Evolutionary conservation across 441 rosid species (phyloP), one percentile per base, ranked within the genome.

Genomic region (Dalechampia spathulata): DNA sequence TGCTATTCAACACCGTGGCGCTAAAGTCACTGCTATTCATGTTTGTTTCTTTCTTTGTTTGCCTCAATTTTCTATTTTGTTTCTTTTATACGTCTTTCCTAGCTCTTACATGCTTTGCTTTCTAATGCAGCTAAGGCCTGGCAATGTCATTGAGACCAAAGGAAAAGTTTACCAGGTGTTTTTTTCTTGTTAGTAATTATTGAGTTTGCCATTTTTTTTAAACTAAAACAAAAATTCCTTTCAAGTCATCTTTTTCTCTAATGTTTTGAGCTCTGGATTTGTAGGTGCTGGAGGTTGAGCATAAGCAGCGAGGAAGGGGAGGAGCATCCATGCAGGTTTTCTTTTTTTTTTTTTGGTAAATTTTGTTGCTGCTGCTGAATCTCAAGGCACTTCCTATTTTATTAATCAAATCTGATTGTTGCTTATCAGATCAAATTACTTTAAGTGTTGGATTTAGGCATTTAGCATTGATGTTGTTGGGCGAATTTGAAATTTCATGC

Each of bases 261-360:
- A 3, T 30, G 8, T 3, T n/a, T 28, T 42, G 27, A 27, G 21
- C 7, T 60, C n/a, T 40, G 55, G 47, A 39, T 59, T 34, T 64
- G 58, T 55, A 88, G 98, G 96, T 88, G 32, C 53, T 91, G 28
- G 86, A 80, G 38, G 76, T 83, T 11, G 92, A 81, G 72, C 98
- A 89, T 69, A 86, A 75, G 65, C 90, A 84, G 55, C 94, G 80
- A 58, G 98, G 98, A 57, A 80, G 98, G 79, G 97, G 98, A 74
- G 92, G 94, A 53, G 96, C 98, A 55, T 69, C 75, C 65, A 84
- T 92, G 68, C 95, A 81, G 91, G 98, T 92, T 42, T 49, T 46
- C 34, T 20, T 57, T 22, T 34, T 67, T 6, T 30, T 30, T 30
- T 4, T 3, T 30, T 30, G 4, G n/a, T n/a, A n/a, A 30, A 3